Evolutionary conservation across 78 protist genomes (phyloP), one percentile per base, ranked within the genome.

Genomic region (Mantamonas sphyraenae): DNA sequence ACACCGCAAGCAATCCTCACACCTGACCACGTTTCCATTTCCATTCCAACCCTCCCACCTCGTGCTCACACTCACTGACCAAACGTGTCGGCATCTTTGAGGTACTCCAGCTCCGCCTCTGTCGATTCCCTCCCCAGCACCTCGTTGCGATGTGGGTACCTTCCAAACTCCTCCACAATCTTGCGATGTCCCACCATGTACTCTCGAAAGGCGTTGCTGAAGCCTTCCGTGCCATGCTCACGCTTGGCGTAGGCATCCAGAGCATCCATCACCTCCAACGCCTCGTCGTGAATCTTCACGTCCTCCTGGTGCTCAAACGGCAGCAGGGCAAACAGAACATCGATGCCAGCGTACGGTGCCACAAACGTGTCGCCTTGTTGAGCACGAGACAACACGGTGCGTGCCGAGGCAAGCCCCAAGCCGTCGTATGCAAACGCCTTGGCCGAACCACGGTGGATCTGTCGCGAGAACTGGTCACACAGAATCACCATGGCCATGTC

Each of bases 71-170:
- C 14, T 66, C 71, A 66, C 56, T 66, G 71, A 12, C 71, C 71
- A 30, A 66, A 66, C 50, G 51, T 33, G 8, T 66, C 24, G 22
- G 56, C 71, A 38, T 22, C 24, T 9, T 71, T 71, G 39, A 71
- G 50, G 64, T 59, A 71, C 64, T 71, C 75, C 20, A 28, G 5
- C 33, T 71, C 75, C 39, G 60, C 75, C 17, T 70, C 45, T 19
- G 75, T 71, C 30, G 16, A 14, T 8, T 39, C 75, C 38, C 75
- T 63, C 7, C 62, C 75, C n/a, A 71, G 39, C 28, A 45, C 35
- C 12, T 71, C 8, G 65, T 71, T 71, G 20, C 75, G 62, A 10
- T 71, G 66, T 9, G 75, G 75, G 65, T 59, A 71, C 26, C 75
- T 4, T 12, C 75, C 65, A 8, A 71, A 71, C 22, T 60, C 20